These are phyloP conservation scores for Laetiporus sulphureus DNA, from an alignment of 1,284 basidiomycete genomes.

Conservation along the genomic window DNA sequence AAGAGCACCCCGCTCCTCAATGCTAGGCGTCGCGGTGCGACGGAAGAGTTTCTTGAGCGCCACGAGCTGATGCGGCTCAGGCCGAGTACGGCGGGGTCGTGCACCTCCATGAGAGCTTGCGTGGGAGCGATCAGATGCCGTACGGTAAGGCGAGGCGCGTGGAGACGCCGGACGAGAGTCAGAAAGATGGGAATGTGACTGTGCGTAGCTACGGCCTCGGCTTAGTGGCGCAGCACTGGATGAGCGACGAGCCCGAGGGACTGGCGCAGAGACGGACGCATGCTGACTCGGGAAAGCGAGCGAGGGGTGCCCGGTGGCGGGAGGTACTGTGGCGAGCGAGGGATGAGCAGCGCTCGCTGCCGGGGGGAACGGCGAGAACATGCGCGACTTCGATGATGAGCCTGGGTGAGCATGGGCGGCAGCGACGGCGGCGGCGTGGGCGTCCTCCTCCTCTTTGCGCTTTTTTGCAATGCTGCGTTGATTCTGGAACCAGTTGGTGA, in stretches of 20 bases:
- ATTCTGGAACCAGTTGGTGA: constrained; percentile 82
- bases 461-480: constrained; percentile 70
- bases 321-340: constrained; percentile 24
- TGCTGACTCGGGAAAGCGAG: constrained; percentile 12
- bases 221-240: constrained; percentile 21
- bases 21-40: constrained; percentile 67
- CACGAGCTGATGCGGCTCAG: constrained; percentile 68
- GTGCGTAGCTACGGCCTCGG: constrained; percentile 7
- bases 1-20: constrained; percentile 67
- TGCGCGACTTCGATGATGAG: constrained; percentile 27
- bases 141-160: constrained; percentile 28
- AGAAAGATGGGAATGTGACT: constrained; percentile 1
- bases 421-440: constrained; percentile 11
- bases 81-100: constrained; percentile 52
- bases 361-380: constrained; percentile 39
- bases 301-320: constrained; percentile 23
- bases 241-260: constrained; percentile 19
- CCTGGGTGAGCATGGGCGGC: constrained; percentile 8
- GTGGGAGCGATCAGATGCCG: constrained; percentile 18
- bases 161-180: constrained; percentile 24
- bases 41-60: constrained; percentile 63
- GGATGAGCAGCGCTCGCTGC: constrained; percentile 22
- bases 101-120: constrained; percentile 18
- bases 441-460: constrained; percentile 43
- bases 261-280: constrained; percentile 2